A percentile compares a stretch with the other conserved stretches of the same genome.
Conservation (phyloP, 2,329 filamentous ascomycete species). For the Colletotrichum caudatum region DNA sequence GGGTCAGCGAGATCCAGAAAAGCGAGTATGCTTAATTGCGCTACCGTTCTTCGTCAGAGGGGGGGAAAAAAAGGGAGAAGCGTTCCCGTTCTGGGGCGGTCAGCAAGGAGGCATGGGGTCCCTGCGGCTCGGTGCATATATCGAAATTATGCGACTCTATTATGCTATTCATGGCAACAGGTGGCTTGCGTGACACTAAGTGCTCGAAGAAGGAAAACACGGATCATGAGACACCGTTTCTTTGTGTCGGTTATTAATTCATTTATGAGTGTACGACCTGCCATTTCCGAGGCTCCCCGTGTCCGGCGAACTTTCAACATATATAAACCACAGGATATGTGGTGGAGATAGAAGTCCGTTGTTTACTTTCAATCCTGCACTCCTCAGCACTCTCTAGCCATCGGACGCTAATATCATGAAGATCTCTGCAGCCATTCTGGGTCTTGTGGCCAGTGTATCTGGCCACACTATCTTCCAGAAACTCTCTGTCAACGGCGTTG, state of each 20-base stretch:
- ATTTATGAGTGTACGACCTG: neutral
- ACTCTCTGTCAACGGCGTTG: conserved; percentile 61
- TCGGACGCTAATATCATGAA: conserved; percentile 35
- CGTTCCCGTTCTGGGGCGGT: neutral
- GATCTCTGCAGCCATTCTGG: conserved; percentile 24
- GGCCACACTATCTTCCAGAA: conserved; percentile 58
- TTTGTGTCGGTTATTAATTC: neutral
- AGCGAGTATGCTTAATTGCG: neutral
- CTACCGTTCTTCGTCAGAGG: neutral
- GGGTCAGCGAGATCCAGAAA: conserved; percentile 7
- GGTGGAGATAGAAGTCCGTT: too few relatives aligned
- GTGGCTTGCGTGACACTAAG: conserved; percentile 14
- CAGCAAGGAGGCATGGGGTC: neutral
- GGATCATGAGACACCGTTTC: conserved; percentile 15
- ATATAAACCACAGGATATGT: neutral
- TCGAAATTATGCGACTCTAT: neutral
- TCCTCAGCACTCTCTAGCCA: too few relatives aligned
- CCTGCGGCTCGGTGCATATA: neutral
- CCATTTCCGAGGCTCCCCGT: neutral
- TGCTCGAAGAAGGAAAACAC: conserved; percentile 21
- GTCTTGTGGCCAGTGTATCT: conserved; percentile 48
- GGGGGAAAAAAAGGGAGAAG: neutral
- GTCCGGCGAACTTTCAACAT: rapidly evolving
- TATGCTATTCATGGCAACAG: neutral
- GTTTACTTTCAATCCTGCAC: too few relatives aligned